These are phyloP conservation scores for Suillus weaverae DNA, from an alignment of 768 basidiomycete species.

Conservation along the genomic window DNA sequence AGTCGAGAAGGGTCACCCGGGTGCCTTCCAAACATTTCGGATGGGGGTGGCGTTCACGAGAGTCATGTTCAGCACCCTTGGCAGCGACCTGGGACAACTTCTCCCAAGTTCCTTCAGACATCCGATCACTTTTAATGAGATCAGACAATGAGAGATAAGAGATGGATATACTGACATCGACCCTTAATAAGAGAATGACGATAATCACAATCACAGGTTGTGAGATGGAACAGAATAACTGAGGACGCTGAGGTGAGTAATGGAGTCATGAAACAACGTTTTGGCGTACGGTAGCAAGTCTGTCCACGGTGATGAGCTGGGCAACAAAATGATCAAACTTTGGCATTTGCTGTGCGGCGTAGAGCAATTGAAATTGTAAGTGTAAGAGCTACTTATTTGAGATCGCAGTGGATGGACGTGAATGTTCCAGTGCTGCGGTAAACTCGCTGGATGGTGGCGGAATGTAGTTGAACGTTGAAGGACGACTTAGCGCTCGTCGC, in stretches of 20 bases:
- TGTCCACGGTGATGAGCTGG: background rate
- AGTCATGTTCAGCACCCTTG: background rate
- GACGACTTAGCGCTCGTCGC: background rate
- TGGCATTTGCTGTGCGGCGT: background rate
- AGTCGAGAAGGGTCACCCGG: background rate
- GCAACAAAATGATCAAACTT: background rate
- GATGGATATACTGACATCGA: background rate
- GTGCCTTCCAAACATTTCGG: background rate
- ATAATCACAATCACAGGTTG: background rate
- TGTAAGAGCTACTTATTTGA: background rate
- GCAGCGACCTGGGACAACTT: background rate
- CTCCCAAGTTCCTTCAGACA: background rate
- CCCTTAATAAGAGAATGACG: background rate
- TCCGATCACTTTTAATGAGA: background rate
- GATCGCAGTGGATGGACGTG: background rate
- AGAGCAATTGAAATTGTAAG: background rate
- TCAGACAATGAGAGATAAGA: background rate
- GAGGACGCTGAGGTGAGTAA: background rate
- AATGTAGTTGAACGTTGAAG: background rate
- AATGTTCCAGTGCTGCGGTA: background rate
- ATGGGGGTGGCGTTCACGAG: background rate
- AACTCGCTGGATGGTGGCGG: background rate
- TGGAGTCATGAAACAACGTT: background rate
- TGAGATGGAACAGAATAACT: background rate
- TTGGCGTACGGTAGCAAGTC: background rate